These are phyloP conservation scores for Bipolaris cookei DNA, from an alignment of 2,329 filamentous ascomycete species.

Conservation along the genomic window DNA sequence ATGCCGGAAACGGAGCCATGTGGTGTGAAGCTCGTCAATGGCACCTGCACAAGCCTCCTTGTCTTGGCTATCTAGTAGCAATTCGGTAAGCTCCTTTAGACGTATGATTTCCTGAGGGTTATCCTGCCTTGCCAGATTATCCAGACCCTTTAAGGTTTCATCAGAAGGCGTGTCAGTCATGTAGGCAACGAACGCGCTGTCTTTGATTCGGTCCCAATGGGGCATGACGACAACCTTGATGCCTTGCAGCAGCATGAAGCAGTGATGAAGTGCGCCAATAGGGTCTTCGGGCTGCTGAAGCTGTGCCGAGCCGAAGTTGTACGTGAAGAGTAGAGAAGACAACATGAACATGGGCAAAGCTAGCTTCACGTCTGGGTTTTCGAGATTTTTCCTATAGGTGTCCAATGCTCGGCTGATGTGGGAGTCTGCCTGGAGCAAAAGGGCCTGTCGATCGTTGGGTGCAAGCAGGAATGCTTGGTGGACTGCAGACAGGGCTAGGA, in stretches of 20 bases:
- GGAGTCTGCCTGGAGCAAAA: slow-evolving; percentile 36
- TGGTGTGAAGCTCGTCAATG: slow-evolving; percentile 33
- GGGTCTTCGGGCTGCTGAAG: slow-evolving; percentile 37
- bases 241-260: slow-evolving; percentile 38
- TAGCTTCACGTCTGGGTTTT: slow-evolving; percentile 26
- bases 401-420: slow-evolving; percentile 38
- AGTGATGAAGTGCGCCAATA: slow-evolving; percentile 37
- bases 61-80: slow-evolving; percentile 27
- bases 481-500: slow-evolving; percentile 39
- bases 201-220: slow-evolving; percentile 29
- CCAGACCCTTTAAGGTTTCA: slow-evolving; percentile 17
- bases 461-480: slow-evolving; percentile 34
- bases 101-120: slow-evolving; percentile 29
- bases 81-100: slow-evolving; percentile 33
- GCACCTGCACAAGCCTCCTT: slow-evolving; percentile 29
- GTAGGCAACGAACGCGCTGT: slow-evolving; percentile 24
- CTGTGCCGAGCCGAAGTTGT: slow-evolving; percentile 39
- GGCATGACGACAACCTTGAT: slow-evolving; percentile 36
- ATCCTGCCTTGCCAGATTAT: slow-evolving; percentile 22
- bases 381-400: slow-evolving; percentile 32
- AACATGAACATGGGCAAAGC: slow-evolving; percentile 42
- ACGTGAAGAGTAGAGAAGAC: slow-evolving; percentile 35
- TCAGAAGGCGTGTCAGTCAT: slow-evolving; percentile 21
- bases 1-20: slow-evolving; percentile 27
- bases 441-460: slow-evolving; percentile 26